A percentile compares a stretch with the other conserved stretches of the same genome.
phyloP scores from a whole-genome alignment of 2,329 filamentous ascomycete species.

The Xylaria sp. region DNA sequence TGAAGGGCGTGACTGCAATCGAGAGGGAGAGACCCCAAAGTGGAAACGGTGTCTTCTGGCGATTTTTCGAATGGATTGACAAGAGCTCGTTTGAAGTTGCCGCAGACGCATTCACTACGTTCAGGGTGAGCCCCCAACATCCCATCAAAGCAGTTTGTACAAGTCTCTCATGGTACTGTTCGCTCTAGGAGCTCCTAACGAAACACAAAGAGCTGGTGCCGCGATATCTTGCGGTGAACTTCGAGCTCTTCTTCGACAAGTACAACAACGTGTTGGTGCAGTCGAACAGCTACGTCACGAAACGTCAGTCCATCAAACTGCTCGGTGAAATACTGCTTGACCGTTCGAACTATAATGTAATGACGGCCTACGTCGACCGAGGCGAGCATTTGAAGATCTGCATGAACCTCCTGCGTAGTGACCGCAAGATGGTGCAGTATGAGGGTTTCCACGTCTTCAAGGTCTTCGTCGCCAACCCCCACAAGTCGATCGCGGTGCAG shows the following conservation, averaged over 20 bases:
- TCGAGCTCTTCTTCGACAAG: slow-evolving; percentile 87
- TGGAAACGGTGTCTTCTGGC: slow-evolving; percentile 90
- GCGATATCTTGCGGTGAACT: slow-evolving; percentile 85
- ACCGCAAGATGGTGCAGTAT: slow-evolving; percentile 98
- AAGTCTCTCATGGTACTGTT: slow-evolving; percentile 15
- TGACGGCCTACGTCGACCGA: slow-evolving; percentile 95
- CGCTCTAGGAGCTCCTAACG: slow-evolving; percentile 79
- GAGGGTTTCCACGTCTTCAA: slow-evolving; percentile 99
- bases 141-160: background rate
- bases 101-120: slow-evolving; percentile 96
- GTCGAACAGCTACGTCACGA: slow-evolving; percentile 95
- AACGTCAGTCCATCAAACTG: slow-evolving; percentile 96
- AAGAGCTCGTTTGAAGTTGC: slow-evolving; percentile 95
- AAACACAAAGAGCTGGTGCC: slow-evolving; percentile 92
- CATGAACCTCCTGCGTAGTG: slow-evolving; percentile 95
- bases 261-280: slow-evolving; percentile 89
- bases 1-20: slow-evolving; percentile 76
- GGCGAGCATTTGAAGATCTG: slow-evolving; percentile 96
- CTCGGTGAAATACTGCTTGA: slow-evolving; percentile 93
- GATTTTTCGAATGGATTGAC: slow-evolving; percentile 96
- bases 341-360: slow-evolving; percentile 94
- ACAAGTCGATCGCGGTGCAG: slow-evolving; percentile 95
- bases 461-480: slow-evolving; percentile 97
- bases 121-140: slow-evolving; percentile 65
- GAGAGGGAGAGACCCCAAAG: slow-evolving; percentile 75